Percentiles rank a stretch among this genome's conserved stretches.
phyloP scores from a whole-genome alignment of 192 early-diverging fungal genomes.

The Rhizoclosmatium globosum region DNA sequence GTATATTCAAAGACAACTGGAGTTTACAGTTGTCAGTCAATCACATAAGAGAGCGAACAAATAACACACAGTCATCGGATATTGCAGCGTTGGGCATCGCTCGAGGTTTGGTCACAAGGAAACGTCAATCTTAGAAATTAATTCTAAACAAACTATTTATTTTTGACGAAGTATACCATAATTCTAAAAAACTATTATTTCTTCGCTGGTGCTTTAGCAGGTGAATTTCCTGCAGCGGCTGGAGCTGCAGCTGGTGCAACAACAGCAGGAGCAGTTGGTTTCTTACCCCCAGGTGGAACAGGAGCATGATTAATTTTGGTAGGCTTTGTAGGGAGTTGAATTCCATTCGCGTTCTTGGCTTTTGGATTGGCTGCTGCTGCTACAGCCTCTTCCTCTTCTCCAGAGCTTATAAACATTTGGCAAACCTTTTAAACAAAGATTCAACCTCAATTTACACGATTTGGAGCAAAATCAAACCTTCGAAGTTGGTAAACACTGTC shows the following conservation, averaged over 20 bases:
- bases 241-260: neutral
- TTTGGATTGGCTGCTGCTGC: neutral
- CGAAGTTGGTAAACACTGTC: conserved; percentile 60
- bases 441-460: neutral
- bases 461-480: conserved; percentile 28
- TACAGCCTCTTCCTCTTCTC: conserved; percentile 25
- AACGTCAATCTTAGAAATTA: neutral
- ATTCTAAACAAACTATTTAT: neutral
- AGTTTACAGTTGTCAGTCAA: neutral
- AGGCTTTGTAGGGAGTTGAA: conserved; percentile 20
- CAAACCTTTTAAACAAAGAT: conserved; percentile 1
- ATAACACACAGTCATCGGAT: neutral
- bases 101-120: neutral
- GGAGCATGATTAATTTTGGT: neutral
- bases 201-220: no score
- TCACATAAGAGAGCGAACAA: neutral
- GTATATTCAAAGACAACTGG: conserved; percentile 12
- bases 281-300: no score
- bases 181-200: no score
- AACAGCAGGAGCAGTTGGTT: no score
- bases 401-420: neutral
- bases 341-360: neutral
- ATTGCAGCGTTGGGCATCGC: neutral
- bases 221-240: neutral
- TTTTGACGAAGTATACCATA: neutral